These are phyloP conservation scores for Amanita pallidorosea DNA, from an alignment of 768 basidiomycete species.

Conservation along the genomic window DNA sequence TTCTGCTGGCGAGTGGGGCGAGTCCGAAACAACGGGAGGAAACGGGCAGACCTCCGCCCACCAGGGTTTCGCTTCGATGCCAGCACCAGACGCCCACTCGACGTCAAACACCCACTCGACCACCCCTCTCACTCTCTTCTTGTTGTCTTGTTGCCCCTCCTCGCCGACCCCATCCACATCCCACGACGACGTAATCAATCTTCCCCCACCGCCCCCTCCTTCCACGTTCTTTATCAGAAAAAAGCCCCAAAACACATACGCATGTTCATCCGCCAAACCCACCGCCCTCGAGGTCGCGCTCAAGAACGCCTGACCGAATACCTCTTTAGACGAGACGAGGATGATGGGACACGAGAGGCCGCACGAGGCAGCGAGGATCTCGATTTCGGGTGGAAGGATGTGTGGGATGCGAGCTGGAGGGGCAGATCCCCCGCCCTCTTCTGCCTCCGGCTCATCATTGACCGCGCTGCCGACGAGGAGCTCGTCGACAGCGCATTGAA, in stretches of 20 bases:
- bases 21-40: neutral
- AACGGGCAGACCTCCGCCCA: neutral
- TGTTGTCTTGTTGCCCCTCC: neutral
- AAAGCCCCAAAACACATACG: conserved; percentile 5
- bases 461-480: neutral
- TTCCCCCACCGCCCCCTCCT: neutral
- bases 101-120: conserved; percentile 3
- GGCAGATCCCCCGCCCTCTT: neutral
- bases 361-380: neutral
- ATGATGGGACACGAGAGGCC: neutral
- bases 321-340: neutral
- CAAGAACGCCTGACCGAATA: neutral
- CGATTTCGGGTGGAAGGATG: conserved; percentile 1
- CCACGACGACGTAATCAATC: neutral
- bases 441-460: neutral
- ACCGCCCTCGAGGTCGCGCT: too few species aligned
- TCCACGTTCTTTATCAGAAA: neutral
- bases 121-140: neutral
- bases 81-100: neutral
- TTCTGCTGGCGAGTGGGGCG: neutral
- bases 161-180: neutral
- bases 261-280: neutral
- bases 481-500: conserved; percentile 1
- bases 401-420: neutral
- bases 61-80: neutral